Evolutionary conservation across 2,329 filamentous ascomycete genomes (phyloP).

Genomic region (Plenodomus biglobosus): DNA sequence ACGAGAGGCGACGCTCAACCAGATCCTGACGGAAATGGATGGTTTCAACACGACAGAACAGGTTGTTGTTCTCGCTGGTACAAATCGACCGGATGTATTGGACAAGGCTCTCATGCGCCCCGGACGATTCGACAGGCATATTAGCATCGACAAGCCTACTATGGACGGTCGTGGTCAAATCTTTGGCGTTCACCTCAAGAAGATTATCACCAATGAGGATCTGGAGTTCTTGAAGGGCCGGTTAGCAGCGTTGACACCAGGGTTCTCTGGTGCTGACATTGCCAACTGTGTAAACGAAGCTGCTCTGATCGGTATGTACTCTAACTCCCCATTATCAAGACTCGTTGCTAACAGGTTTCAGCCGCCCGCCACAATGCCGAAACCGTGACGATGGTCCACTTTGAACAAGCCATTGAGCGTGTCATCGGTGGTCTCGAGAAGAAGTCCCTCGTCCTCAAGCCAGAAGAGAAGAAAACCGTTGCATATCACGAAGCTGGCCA

Average conservation of each 20-base stretch:
- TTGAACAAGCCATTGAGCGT: constrained; percentile 96
- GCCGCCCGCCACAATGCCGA: constrained; percentile 81
- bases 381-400: constrained; percentile 83
- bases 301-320: constrained; percentile 81
- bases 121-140: constrained; percentile 95
- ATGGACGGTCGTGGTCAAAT: constrained; percentile 97
- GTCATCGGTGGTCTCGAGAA: constrained; percentile 96
- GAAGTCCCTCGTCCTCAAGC: constrained; percentile 91
- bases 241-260: constrained; percentile 87
- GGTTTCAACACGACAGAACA: constrained; percentile 97
- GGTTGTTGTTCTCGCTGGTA: constrained; percentile 94
- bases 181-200: constrained; percentile 89
- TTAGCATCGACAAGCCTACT: constrained; percentile 89
- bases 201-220: constrained; percentile 92
- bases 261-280: constrained; percentile 97
- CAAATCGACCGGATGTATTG: constrained; percentile 90
- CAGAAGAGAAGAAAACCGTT: constrained; percentile 91
- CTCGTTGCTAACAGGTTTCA: constrained; percentile 52
- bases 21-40: constrained; percentile 99
- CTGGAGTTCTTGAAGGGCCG: constrained; percentile 84
- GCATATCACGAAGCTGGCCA: constrained; percentile 98
- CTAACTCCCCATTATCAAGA: neutral
- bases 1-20: constrained; percentile 93
- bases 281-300: constrained; percentile 98
- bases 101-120: constrained; percentile 96